Base-by-base conservation (phyloP, 192 early-diverging fungal species). In the Spinellus fusiger region DNA sequence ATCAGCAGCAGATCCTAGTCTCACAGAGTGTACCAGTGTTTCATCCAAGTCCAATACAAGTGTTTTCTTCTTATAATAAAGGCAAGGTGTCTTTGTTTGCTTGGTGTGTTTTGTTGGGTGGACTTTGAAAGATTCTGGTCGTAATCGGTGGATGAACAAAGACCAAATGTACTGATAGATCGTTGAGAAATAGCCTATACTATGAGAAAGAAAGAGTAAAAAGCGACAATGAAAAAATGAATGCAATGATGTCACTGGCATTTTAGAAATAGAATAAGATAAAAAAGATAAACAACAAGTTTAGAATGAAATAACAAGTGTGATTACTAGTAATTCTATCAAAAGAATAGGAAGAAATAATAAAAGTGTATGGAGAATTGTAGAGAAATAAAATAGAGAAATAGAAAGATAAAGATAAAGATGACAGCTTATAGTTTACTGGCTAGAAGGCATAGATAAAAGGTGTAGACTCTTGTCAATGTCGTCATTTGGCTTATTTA, bases 21-120 rank as follows among this genome's bases (percentile, higher is more conserved):
- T 49, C 33, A 66, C 65, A 3, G 89, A 93, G 73, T 95, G 93
- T 47, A 95, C 87, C 54, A 95, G 73, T 0, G 92, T 94, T 70
- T 95, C 88, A 54, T 90, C 88, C 37, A 90, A 64, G 74, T 90
- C 88, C 50, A 90, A 63, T 3, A 89, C 82, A 54, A 86, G 68
- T 5, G 85, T 86, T 66, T 86, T 86, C 59, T 77, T 73, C 62
- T 68, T 69, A 40, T 68, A 73, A 47, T 73, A 73, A 5, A 44
- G 40, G 40, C 18, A 10, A 12, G 40, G 18, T 3, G 13, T 44
- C 40, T 44, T 44, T 2, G 13, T 44, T 44, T 5, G 35, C 5
- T 37, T 37, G 35, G 35, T 37, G 35, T 5, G 5, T 37, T 5
- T 37, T 5, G 35, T 37, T 37, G 40, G 13, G 40, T 44, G 13